Conservation (phyloP, 1,284 basidiomycete genomes). For the Bjerkandera adusta region DNA sequence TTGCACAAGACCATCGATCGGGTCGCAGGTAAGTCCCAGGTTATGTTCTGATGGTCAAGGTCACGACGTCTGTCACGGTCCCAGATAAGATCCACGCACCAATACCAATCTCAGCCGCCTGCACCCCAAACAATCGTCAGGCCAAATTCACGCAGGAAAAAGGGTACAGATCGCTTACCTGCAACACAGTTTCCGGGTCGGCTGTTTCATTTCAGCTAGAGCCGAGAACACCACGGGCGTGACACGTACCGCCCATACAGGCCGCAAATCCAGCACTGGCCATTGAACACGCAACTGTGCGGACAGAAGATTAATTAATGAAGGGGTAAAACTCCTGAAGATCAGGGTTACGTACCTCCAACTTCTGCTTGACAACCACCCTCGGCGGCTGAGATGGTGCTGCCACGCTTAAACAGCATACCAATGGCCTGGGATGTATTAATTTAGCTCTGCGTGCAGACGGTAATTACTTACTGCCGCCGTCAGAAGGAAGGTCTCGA, state of each 20-base stretch:
- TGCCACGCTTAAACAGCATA: slow-evolving; percentile 97
- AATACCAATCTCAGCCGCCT: slow-evolving; percentile 96
- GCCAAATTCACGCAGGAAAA: slow-evolving; percentile 1
- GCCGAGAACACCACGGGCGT: no score
- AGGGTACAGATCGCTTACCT: slow-evolving; percentile 38
- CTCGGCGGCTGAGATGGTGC: slow-evolving; percentile 95
- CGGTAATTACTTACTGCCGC: slow-evolving; percentile 55
- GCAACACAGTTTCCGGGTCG: slow-evolving; percentile 76
- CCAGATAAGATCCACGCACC: slow-evolving; percentile 44
- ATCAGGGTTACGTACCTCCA: slow-evolving; percentile 69
- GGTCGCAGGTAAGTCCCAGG: slow-evolving; percentile 89
- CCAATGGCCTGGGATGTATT: slow-evolving; percentile 69
- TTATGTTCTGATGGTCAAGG: slow-evolving; percentile 63
- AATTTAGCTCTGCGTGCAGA: slow-evolving; percentile 1
- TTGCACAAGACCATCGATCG: slow-evolving; percentile 90
- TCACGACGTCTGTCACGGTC: slow-evolving; percentile 8
- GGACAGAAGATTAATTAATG: neutral
- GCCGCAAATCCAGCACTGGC: slow-evolving; percentile 92
- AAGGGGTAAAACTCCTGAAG: neutral
- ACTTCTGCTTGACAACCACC: slow-evolving; percentile 89
- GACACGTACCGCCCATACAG: slow-evolving; percentile 81
- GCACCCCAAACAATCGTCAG: slow-evolving; percentile 19
- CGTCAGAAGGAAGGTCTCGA: slow-evolving; percentile 85
- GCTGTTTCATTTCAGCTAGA: slow-evolving; percentile 50
- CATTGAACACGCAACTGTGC: slow-evolving; percentile 83